phyloP scores from a whole-genome alignment of 2,329 filamentous ascomycete genomes.

The Hypoxylon sp. region DNA sequence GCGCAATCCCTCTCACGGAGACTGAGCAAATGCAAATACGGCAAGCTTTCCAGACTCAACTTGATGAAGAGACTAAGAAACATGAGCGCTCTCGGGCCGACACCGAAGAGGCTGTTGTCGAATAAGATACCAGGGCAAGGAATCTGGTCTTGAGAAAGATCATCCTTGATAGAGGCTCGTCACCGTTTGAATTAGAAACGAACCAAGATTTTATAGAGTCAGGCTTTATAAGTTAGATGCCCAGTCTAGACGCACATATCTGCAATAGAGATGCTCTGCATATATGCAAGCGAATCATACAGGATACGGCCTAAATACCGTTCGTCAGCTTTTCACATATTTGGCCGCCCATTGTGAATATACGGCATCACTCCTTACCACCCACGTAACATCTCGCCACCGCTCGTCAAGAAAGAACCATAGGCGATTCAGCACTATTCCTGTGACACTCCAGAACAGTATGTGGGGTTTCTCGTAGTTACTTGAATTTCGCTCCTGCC shows the following conservation, averaged over 20 bases:
- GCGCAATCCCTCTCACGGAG: slow-evolving; percentile 55
- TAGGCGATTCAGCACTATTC: neutral
- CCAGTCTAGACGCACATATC: neutral
- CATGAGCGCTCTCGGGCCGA: neutral
- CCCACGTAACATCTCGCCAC: too few relatives aligned
- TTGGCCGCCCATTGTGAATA: neutral
- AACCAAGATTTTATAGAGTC: neutral
- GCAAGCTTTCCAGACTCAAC: slow-evolving; percentile 53
- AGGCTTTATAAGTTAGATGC: neutral
- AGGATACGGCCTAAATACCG: neutral
- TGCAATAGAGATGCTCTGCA: neutral
- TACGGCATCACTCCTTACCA: too few relatives aligned
- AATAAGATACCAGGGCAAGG: slow-evolving; percentile 5
- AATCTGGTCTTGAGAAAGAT: neutral
- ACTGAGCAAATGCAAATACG: slow-evolving; percentile 62
- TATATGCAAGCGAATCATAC: neutral
- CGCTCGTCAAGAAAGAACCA: too few relatives aligned
- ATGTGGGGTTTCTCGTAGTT: neutral
- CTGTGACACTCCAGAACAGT: neutral
- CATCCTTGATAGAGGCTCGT: neutral
- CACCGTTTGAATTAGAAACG: neutral
- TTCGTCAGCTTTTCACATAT: too few relatives aligned
- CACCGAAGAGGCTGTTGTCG: slow-evolving; percentile 20
- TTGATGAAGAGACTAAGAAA: slow-evolving; percentile 48
- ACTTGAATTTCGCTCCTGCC: slow-evolving; percentile 1